Evolutionary conservation across 306 rosid species (phyloP), one percentile per base, ranked within the genome.

Genomic region (Mimosa pudica): DNA sequence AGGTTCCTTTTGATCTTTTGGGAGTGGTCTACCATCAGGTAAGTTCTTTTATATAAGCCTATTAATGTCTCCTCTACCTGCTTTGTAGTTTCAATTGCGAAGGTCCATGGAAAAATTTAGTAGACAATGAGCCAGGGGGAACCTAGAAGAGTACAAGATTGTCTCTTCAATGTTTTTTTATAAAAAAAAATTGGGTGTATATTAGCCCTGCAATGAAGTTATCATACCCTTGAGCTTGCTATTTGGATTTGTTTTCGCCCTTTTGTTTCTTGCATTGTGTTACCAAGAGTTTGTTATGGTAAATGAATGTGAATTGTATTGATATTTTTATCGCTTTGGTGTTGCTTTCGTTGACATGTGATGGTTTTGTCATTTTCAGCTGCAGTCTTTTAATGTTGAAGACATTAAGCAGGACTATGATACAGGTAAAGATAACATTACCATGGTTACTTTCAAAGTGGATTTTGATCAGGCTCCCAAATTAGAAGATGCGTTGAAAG

Each of bases 1-100:
- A 94, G 88, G 92, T 92, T 61, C 84, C 97, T 17, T 94, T 87
- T 82, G 92, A 92, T 82, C 90, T 94, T 74, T 62, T 94, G 73
- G 98, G 98, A 60, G 76, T 84, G 69, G 76, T 94, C 63, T 83
- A 91, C 83, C 97, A 94, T 77, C 98, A 91, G 94, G 98, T 91
- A 63, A 84, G 82, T 76, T 80, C 77, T 79, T 78, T 73, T 24
- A 17, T 58, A 69, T 77, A 24, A 24, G 77, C 71, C 44, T 45
- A 35, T 38, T 10, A 11, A 62, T 69, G 47, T 51, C 55, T 73
- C 32, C 60, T 54, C 74, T 73, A 55, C 75, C 14, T 71, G 73
- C 87, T 4, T n/a, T 69, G 42, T 55, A 42, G 86, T 80, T 74
- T 80, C 74, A 74, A 74, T 78, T 76, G 17, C 58, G 78, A 67